These are phyloP conservation scores for Lolium perenne DNA, from an alignment of 176 grass and related monocot species.

Conservation along the genomic window DNA sequence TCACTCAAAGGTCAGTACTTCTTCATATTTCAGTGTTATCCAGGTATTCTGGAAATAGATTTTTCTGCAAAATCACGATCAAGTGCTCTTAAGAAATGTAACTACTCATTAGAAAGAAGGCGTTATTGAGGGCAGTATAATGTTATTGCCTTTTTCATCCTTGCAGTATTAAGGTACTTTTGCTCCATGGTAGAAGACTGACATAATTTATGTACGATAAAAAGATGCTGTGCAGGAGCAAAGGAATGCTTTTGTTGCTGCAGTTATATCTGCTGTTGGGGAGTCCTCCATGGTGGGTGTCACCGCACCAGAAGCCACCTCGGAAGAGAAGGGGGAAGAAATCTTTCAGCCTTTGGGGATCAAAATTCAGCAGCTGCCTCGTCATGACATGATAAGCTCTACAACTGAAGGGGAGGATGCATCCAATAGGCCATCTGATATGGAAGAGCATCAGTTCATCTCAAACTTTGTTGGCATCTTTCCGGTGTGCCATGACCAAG, in stretches of 20 bases:
- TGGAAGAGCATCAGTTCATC: slow-evolving; percentile 96
- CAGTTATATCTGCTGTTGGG: slow-evolving; percentile 57
- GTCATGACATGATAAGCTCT: slow-evolving; percentile 41
- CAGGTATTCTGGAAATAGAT: neutral
- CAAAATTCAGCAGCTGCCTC: slow-evolving; percentile 71
- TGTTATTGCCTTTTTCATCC: slow-evolving; percentile 13
- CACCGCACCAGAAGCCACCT: slow-evolving; percentile 40
- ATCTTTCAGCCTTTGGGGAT: slow-evolving; percentile 77
- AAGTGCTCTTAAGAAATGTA: neutral
- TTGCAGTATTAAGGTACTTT: slow-evolving; percentile 11
- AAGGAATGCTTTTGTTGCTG: slow-evolving; percentile 62
- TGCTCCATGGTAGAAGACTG: slow-evolving; percentile 29
- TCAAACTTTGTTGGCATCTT: slow-evolving; percentile 70
- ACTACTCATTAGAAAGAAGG: neutral
- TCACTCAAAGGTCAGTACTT: slow-evolving; percentile 62
- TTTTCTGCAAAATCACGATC: neutral
- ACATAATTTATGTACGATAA: slow-evolving; percentile 8
- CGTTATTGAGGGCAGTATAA: neutral
- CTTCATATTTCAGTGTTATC: neutral
- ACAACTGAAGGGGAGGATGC: slow-evolving; percentile 64
- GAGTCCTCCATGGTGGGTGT: slow-evolving; percentile 60
- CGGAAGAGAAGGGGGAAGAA: slow-evolving; percentile 64
- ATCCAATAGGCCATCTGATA: slow-evolving; percentile 40
- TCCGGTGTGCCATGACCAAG: slow-evolving; percentile 50
- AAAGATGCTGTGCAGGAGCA: slow-evolving; percentile 88